Base-by-base conservation (phyloP, 306 rosid species). In the Dalbergia oliveri region DNA sequence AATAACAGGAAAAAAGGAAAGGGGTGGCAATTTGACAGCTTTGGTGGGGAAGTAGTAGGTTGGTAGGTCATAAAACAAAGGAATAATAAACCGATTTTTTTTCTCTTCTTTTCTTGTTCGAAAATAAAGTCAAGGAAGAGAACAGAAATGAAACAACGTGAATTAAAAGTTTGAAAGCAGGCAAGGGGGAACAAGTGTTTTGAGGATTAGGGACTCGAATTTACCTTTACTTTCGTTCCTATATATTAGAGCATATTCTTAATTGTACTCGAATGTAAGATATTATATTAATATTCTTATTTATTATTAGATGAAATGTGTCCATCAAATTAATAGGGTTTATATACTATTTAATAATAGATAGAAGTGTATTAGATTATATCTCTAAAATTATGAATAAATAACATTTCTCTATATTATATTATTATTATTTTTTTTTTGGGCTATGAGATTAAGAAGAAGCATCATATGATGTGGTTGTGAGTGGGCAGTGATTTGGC, bases 1-100 rank as follows among this genome's bases (percentile, higher is more conserved):
- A 39, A 72, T 4, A 53, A 19, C 11, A 43, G 61, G 33, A 2
- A 26, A 1, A 26, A 26, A 2, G 62, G 31, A 16, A 23, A 16
- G 14, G 12, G 39, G 15, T 16, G 9, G n/a, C 16, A 4, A 58
- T 43, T 43, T 60, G 72, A 76, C 80, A 61, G 80, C 63, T 23
- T 11, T 11, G 49, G 62, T 8, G 47, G 26, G 14, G 11, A 6
- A 57, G 37, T 21, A 60, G 47, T 21, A 60, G 47, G 45, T 26
- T 41, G 56, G 66, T 49, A 26, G 62, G 51, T 64, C 53, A 23
- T 74, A 9, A 43, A 72, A 19, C 11, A 19, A 11, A 18, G 1
- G 10, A 18, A 31, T 8, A 35, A 18, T n/a, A 18, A n/a, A 54
- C 3, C 4, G 9, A 4, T 6, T 8, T 45, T 45, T 45, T 45